phyloP scores from a whole-genome alignment of 169 alveolate genomes.

The Cystoisospora suis region DNA sequence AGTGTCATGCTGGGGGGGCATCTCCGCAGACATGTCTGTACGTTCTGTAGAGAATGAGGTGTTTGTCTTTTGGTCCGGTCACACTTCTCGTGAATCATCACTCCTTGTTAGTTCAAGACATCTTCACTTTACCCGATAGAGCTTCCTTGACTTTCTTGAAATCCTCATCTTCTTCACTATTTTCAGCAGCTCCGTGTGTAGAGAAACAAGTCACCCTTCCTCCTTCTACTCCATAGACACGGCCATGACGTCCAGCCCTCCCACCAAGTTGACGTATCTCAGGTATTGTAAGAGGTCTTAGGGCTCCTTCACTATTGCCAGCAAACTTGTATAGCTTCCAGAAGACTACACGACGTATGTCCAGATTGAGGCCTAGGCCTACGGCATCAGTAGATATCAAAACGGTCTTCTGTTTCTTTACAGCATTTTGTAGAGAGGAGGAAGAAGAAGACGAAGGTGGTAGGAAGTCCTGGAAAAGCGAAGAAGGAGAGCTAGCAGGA shows the following conservation, averaged over 20 bases:
- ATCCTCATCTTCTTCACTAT: constrained; percentile 50
- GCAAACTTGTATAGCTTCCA: constrained; percentile 77
- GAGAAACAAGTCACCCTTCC: constrained; percentile 52
- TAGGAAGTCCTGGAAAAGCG: too few relatives aligned
- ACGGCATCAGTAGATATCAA: constrained; percentile 93
- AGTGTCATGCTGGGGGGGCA: too few relatives aligned
- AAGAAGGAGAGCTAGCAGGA: too few relatives aligned
- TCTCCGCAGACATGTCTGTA: too few relatives aligned
- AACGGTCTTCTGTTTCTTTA: constrained; percentile 62
- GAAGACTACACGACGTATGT: constrained; percentile 88
- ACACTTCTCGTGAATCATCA: too few relatives aligned
- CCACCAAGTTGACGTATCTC: constrained; percentile 91
- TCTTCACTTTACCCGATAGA: constrained; percentile 23
- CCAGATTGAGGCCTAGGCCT: constrained; percentile 92
- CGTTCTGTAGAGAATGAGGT: too few relatives aligned
- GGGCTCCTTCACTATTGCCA: constrained; percentile 68
- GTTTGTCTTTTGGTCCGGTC: too few relatives aligned
- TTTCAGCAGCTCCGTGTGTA: too few relatives aligned
- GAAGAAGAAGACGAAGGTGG: not conserved
- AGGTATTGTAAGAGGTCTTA: constrained; percentile 71
- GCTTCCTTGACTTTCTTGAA: not conserved
- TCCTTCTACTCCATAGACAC: constrained; percentile 53
- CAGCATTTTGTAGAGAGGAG: not conserved
- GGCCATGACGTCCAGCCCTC: constrained; percentile 90
- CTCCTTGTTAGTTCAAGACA: too few relatives aligned